phyloP scores from a whole-genome alignment of 2,329 filamentous ascomycete species.

The Thielaviopsis musarum region DNA sequence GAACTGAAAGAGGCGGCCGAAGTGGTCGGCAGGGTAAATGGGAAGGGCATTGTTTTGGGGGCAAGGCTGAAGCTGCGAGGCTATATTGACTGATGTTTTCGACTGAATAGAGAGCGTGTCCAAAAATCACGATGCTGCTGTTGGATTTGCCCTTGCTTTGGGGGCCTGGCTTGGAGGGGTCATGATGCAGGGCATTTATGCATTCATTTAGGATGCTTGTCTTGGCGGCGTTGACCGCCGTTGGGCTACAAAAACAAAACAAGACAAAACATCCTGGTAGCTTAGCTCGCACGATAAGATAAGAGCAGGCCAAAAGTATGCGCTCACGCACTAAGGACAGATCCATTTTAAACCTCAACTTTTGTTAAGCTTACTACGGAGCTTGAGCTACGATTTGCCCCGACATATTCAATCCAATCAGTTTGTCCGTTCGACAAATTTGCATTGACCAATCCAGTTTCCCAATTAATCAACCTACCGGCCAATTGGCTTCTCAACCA shows the following conservation, averaged over 20 bases:
- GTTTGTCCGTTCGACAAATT: too few species aligned
- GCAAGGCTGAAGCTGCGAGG: background rate
- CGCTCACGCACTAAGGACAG: background rate
- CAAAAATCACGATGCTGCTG: too few species aligned
- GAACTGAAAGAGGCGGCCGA: constrained; percentile 70
- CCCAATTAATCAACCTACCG: background rate
- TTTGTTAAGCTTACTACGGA: background rate
- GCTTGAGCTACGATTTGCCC: background rate
- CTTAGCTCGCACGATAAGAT: background rate
- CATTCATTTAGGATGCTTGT: background rate
- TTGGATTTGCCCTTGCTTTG: background rate
- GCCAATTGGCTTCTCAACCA: background rate
- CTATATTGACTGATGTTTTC: background rate
- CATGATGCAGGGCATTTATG: background rate
- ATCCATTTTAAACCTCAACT: background rate
- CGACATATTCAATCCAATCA: too few species aligned
- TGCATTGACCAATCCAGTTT: too few species aligned
- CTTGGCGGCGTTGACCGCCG: background rate
- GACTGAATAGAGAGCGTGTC: too few species aligned
- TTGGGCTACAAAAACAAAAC: background rate
- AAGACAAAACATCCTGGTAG: background rate
- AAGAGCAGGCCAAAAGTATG: background rate
- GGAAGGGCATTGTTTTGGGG: constrained; percentile 60
- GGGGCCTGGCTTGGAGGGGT: background rate
- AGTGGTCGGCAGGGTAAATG: constrained; percentile 76